These are phyloP conservation scores for Lipomyces mesembrius DNA, from an alignment of 805 yeast genomes.

Conservation along the genomic window DNA sequence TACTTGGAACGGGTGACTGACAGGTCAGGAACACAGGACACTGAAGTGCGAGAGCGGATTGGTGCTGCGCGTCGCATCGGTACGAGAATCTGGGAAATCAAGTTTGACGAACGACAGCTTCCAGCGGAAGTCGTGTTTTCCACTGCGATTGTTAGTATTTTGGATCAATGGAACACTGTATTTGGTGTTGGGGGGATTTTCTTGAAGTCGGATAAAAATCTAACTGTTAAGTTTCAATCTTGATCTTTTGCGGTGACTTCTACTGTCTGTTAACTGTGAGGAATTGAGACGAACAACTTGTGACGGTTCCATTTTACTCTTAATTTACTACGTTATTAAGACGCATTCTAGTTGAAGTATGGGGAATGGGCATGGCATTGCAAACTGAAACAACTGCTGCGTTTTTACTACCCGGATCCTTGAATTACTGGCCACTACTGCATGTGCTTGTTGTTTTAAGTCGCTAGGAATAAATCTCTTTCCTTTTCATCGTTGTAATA, in stretches of 20 bases:
- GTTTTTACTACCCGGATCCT: neutral
- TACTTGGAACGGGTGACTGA: slow-evolving; percentile 62
- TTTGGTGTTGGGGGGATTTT: slow-evolving; percentile 64
- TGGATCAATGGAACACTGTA: slow-evolving; percentile 71
- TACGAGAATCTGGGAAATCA: slow-evolving; percentile 58
- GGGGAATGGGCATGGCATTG: neutral
- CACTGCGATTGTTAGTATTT: slow-evolving; percentile 62
- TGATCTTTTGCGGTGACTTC: neutral
- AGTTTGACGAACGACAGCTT: slow-evolving; percentile 59
- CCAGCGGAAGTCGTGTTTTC: slow-evolving; percentile 63
- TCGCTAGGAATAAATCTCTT: neutral
- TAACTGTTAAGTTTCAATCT: slow-evolving; percentile 20
- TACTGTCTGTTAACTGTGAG: neutral
- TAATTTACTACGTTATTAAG: neutral
- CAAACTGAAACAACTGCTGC: neutral
- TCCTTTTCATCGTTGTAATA: neutral
- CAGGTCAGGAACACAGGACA: slow-evolving; percentile 51
- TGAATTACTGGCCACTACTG: neutral
- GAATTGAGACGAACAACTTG: neutral
- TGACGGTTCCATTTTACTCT: neutral
- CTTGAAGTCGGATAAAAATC: slow-evolving; percentile 21
- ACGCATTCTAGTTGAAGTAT: neutral
- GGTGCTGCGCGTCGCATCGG: slow-evolving; percentile 62
- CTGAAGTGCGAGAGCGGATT: slow-evolving; percentile 65
- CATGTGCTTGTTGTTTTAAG: neutral